These are phyloP conservation scores for Mortierella antarctica DNA, from an alignment of 192 early-diverging fungal species.

Conservation along the genomic window DNA sequence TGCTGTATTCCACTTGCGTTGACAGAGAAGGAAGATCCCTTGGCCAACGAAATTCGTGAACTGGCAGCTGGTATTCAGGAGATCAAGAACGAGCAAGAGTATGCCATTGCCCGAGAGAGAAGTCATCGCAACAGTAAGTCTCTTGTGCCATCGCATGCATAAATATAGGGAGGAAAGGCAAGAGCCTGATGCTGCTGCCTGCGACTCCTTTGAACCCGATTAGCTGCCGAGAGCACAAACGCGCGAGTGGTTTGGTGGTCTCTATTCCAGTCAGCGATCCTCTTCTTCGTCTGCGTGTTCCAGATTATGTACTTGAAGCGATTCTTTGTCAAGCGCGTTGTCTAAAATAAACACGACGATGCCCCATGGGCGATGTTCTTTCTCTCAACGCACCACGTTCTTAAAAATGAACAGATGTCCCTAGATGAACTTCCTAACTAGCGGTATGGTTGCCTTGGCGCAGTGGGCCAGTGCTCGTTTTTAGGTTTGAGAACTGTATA, in stretches of 20 bases:
- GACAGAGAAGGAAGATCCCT: conserved; percentile 59
- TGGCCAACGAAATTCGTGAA: conserved; percentile 72
- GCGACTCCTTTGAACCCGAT: neutral
- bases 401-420: too few species aligned
- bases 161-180: neutral
- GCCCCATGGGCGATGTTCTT: too few species aligned
- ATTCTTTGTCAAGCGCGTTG: conserved; percentile 75
- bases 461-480: too few species aligned
- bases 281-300: conserved; percentile 74
- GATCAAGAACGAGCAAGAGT: conserved; percentile 79
- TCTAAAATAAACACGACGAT: conserved; percentile 40
- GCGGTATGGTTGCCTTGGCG: too few species aligned
- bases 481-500: too few species aligned
- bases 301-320: conserved; percentile 81
- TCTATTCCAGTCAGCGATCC: conserved; percentile 67
- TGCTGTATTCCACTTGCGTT: neutral
- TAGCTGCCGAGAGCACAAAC: conserved; percentile 85
- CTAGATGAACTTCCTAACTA: too few species aligned
- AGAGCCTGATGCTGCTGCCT: neutral
- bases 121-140: conserved; percentile 76
- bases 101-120: conserved; percentile 69
- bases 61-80: conserved; percentile 69
- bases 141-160: neutral
- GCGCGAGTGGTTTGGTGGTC: conserved; percentile 85
- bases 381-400: too few species aligned